Conservation (phyloP, 345 rosid species). For the Hypericum androsaemum region DNA sequence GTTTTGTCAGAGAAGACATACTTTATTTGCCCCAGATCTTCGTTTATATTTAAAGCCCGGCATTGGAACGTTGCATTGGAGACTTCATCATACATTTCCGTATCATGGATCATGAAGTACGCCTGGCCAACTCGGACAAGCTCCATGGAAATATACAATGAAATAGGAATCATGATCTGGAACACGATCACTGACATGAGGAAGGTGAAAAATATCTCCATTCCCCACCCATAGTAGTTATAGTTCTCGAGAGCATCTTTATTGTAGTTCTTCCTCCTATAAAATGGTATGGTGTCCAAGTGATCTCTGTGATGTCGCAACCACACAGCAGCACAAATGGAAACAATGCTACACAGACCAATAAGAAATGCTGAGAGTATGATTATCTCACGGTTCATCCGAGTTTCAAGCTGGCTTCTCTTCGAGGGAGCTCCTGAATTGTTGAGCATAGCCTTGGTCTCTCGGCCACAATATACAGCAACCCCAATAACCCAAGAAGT, state of each 20-base stretch:
- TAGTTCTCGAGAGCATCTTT: constrained; percentile 6
- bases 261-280: constrained; percentile 10
- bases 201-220: constrained; percentile 3
- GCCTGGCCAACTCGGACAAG: constrained; percentile 16
- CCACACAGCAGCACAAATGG: constrained; percentile 5
- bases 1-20: constrained; percentile 15
- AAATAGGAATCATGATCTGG: constrained; percentile 18
- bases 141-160: constrained; percentile 19
- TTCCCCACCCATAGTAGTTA: constrained; percentile 12
- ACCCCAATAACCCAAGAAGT: constrained; percentile 15
- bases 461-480: constrained; percentile 14
- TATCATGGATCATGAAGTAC: constrained; percentile 14
- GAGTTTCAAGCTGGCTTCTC: constrained; percentile 15
- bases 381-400: constrained; percentile 11
- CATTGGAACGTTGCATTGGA: constrained; percentile 6
- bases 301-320: not conserved
- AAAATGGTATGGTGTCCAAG: not conserved
- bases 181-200: constrained; percentile 1
- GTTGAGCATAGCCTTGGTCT: constrained; percentile 20
- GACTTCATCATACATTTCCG: constrained; percentile 14
- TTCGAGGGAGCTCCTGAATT: constrained; percentile 11
- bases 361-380: constrained; percentile 12
- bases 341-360: constrained; percentile 2
- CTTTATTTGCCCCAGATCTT: constrained; percentile 21
- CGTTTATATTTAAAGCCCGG: constrained; percentile 17